Base-by-base conservation (phyloP, 2,329 filamentous ascomycete species). In the Cladosporium sphaerospermum region DNA sequence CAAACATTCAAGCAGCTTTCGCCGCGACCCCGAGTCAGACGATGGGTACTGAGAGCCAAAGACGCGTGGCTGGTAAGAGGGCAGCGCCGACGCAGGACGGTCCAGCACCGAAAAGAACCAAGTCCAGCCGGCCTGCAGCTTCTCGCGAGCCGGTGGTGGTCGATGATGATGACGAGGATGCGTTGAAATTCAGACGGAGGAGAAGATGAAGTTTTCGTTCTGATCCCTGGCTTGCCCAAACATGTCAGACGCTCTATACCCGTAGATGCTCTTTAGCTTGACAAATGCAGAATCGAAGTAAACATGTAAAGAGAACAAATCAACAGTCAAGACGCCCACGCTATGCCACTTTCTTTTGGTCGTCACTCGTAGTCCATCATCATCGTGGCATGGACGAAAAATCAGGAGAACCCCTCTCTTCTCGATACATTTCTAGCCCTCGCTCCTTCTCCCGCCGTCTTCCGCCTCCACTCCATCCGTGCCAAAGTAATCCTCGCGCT, bases 101-200 rank as follows among this genome's bases (percentile, higher is more conserved):
- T 11, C 59, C 60, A 18, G 53, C 57, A 19, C 59, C 61, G 53
- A 70, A 67, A 60, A 67, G 64, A 54, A 62, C 60, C 37, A 51
- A 51, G 40, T 18, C 28, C 10, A 44, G 14, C 9, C 63, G 55
- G 46, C 68, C 58, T 64, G 65, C 58, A 37, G 47, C 39, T 53
- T 54, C 42, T 50, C 52, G 43, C 46, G 45, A 16, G 33, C 47
- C 52, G 16, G 48, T 56, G 50, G 61, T 39, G 14, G 36, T 64
- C 9, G 61, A 59, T 33, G 76, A 78, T 33, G 78, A 76, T 40
- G 79, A 80, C 61, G 80, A 81, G 28, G 79, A 82, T 60, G 78
- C 77, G 57, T 69, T 76, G 54, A 77, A 77, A 32, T 82, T 83
- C 59, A 74, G 75, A 58, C 70, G 76, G 55, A 73, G 72, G 61